A percentile compares a stretch with the other conserved stretches of the same genome.
These are phyloP conservation scores for Graphiopsis chlorocephala DNA, from an alignment of 2,329 filamentous ascomycete species.

Conservation along the genomic window DNA sequence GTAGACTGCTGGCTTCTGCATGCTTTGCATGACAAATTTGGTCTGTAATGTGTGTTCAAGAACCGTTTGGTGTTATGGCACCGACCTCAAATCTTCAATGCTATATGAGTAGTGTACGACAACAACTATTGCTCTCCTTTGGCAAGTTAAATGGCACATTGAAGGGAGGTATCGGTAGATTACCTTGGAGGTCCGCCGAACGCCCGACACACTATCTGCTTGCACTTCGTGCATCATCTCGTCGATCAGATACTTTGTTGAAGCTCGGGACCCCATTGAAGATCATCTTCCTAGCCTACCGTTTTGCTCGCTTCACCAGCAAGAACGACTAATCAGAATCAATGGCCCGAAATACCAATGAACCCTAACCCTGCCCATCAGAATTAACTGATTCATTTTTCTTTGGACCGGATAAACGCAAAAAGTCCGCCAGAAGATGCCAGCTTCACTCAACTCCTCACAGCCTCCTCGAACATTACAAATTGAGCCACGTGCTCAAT, in stretches of 20 bases:
- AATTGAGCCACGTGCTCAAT: background rate
- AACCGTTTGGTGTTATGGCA: background rate
- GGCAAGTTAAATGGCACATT: background rate
- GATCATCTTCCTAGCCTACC: background rate
- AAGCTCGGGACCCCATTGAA: background rate
- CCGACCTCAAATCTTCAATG: background rate
- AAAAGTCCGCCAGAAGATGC: background rate
- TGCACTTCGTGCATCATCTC: background rate
- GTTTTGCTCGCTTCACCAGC: background rate
- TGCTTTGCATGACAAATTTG: background rate
- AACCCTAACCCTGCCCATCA: background rate
- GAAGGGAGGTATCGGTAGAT: background rate
- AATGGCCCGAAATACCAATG: background rate
- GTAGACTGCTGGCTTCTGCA: slow-evolving; percentile 22
- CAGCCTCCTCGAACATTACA: background rate
- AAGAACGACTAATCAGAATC: background rate
- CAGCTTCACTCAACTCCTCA: background rate
- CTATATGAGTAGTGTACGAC: background rate
- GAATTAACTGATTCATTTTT: no score
- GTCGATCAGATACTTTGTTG: background rate
- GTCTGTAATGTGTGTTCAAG: background rate
- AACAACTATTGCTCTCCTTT: background rate
- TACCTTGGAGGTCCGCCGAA: background rate
- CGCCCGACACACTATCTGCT: background rate
- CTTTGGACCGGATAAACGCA: background rate